A percentile compares a stretch with the other conserved stretches of the same genome.
Evolutionary conservation across 176 grass and related monocot species (phyloP).

Genomic region (Thinopyrum elongatum): DNA sequence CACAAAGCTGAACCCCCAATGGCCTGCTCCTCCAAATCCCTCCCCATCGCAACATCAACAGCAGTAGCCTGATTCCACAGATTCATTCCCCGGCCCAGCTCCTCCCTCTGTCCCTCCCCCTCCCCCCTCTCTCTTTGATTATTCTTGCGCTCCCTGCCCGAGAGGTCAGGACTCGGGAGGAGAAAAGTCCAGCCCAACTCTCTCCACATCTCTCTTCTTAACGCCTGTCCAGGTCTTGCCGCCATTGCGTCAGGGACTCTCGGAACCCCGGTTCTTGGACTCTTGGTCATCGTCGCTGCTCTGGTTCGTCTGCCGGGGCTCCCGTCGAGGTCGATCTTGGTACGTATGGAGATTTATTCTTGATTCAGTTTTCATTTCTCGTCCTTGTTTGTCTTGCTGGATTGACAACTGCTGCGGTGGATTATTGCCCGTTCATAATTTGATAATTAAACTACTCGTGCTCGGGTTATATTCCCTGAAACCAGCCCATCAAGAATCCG

Average conservation of each 20-base stretch:
- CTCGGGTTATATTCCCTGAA: not conserved
- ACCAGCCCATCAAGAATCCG: not conserved
- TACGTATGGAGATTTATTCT: not conserved
- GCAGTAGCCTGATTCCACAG: not conserved
- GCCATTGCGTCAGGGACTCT: not conserved
- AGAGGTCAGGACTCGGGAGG: not conserved
- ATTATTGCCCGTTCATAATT: not conserved
- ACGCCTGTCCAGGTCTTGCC: not conserved
- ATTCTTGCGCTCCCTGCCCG: not conserved
- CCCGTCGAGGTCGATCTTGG: not conserved
- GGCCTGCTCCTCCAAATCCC: too few relatives aligned
- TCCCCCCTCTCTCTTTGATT: not conserved
- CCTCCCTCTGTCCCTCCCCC: not conserved
- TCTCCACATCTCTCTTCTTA: not conserved
- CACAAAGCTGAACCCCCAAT: too few relatives aligned
- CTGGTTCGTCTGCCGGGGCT: not conserved
- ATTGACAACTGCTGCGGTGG: not conserved
- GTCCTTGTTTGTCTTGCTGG: not conserved
- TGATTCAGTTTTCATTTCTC: not conserved
- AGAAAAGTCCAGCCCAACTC: not conserved
- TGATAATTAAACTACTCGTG: not conserved
- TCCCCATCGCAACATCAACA: too few relatives aligned
- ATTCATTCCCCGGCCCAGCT: not conserved
- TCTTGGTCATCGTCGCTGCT: not conserved
- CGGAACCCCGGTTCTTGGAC: not conserved